These are phyloP conservation scores for Salvia rosmarinus DNA, from an alignment of 257 asterid species.

Conservation along the genomic window DNA sequence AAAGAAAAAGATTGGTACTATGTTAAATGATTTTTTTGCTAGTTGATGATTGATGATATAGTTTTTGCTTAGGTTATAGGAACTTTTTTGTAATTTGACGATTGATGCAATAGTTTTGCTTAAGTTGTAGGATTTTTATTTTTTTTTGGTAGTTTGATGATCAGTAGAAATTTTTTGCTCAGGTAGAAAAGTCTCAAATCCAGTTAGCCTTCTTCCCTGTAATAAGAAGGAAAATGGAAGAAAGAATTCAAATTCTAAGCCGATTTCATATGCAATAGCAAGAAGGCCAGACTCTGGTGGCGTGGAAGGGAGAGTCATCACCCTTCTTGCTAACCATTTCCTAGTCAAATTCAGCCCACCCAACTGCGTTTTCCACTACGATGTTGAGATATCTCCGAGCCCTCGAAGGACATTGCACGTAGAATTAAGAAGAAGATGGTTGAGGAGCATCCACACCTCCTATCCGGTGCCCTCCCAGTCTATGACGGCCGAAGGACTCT, in stretches of 20 bases:
- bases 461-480: conserved; percentile 71
- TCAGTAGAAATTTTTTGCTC: not conserved
- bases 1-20: not conserved
- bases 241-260: conserved; percentile 36
- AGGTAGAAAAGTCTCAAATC: conserved; percentile 6
- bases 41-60: conserved; percentile 3
- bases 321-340: conserved; percentile 90
- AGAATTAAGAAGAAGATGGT: conserved; percentile 72
- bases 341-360: conserved; percentile 68
- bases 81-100: not conserved
- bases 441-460: conserved; percentile 48
- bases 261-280: conserved; percentile 55
- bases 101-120: too few relatives aligned
- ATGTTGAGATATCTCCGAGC: conserved; percentile 77
- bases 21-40: not conserved
- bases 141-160: not conserved
- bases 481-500: conserved; percentile 80
- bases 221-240: conserved; percentile 43
- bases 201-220: conserved; percentile 3
- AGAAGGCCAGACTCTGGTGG: conserved; percentile 97
- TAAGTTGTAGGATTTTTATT: too few relatives aligned
- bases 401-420: conserved; percentile 78
- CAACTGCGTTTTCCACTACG: conserved; percentile 77
- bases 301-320: conserved; percentile 67
- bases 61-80: not conserved